Evolutionary conservation across 495 filamentous ascomycete species (phyloP).

Genomic region (Corynascus novoguineensis): DNA sequence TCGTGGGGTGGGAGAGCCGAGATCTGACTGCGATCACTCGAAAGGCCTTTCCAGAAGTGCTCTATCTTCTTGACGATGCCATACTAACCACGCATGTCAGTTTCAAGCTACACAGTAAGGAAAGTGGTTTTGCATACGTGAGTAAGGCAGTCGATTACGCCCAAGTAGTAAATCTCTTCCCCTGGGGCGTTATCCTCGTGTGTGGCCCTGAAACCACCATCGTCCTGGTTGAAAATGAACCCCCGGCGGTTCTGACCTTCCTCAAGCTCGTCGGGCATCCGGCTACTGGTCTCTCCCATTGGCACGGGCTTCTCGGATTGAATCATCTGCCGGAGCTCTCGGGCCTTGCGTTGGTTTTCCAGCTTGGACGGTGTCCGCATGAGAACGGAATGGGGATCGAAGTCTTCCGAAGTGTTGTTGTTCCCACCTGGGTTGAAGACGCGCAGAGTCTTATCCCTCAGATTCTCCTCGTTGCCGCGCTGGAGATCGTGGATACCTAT

Average conservation of each 20-base stretch:
- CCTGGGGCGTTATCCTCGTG: constrained; percentile 80
- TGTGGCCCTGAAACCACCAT: constrained; percentile 89
- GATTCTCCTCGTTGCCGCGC: constrained; percentile 88
- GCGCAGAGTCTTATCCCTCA: constrained; percentile 89
- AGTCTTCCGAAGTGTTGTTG: constrained; percentile 48
- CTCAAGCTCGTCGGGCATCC: constrained; percentile 82
- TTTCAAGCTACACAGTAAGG: background rate
- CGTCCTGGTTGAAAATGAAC: constrained; percentile 81
- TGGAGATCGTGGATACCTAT: constrained; percentile 89
- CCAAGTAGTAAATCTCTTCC: constrained; percentile 95
- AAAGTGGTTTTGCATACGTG: constrained; percentile 58
- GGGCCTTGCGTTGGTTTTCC: constrained; percentile 86
- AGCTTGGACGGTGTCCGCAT: constrained; percentile 91
- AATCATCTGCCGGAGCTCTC: constrained; percentile 85
- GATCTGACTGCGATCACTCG: constrained; percentile 72
- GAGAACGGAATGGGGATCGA: constrained; percentile 54
- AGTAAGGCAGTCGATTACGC: constrained; percentile 96
- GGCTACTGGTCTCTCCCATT: constrained; percentile 74
- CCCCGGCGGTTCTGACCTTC: constrained; percentile 49
- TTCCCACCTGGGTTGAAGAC: constrained; percentile 87
- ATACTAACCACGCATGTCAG: constrained; percentile 55
- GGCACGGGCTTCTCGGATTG: constrained; percentile 88
- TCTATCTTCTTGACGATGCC: constrained; percentile 82
- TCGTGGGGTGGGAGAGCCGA: constrained; percentile 87
- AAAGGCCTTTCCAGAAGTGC: constrained; percentile 89